Conservation (phyloP, 768 basidiomycete genomes). For the Macrocybe gigantea region DNA sequence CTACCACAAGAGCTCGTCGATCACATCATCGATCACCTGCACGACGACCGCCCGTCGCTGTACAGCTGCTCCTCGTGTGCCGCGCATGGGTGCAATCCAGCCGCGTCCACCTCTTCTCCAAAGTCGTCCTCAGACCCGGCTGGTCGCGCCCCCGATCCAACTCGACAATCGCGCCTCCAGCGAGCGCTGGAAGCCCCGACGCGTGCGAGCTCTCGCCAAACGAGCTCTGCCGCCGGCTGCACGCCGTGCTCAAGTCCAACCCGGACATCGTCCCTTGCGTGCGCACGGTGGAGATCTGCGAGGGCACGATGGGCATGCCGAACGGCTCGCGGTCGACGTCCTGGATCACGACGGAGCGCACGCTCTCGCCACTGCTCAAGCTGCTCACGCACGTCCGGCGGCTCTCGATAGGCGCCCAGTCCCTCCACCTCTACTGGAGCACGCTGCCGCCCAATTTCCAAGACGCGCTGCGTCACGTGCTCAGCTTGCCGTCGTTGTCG, state of each 20-base stretch:
- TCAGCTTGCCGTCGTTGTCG: conserved; percentile 26
- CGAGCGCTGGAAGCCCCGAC: conserved; percentile 14
- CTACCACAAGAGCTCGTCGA: conserved; percentile 45
- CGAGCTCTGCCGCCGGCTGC: conserved; percentile 29
- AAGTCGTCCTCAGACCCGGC: conserved; percentile 26
- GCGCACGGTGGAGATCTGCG: conserved; percentile 32
- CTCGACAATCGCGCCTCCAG: too few relatives aligned
- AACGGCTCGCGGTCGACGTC: conserved; percentile 24
- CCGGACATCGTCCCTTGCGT: conserved; percentile 28
- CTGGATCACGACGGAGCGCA: conserved; percentile 33
- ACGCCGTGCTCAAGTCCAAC: conserved; percentile 22
- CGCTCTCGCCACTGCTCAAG: conserved; percentile 28
- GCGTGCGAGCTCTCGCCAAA: conserved; percentile 13
- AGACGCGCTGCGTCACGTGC: conserved; percentile 27
- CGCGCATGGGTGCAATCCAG: conserved; percentile 33
- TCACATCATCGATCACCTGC: conserved; percentile 38
- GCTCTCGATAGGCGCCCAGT: conserved; percentile 31
- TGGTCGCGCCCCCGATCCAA: conserved; percentile 7
- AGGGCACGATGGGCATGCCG: conserved; percentile 27
- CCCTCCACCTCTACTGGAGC: conserved; percentile 28
- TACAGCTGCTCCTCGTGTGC: conserved; percentile 30
- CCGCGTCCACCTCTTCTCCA: conserved; percentile 34
- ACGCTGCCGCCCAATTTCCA: conserved; percentile 28
- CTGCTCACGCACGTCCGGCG: conserved; percentile 29
- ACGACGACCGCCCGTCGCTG: conserved; percentile 26